Conservation (phyloP, 768 basidiomycete genomes). For the Suillus brevipes region DNA sequence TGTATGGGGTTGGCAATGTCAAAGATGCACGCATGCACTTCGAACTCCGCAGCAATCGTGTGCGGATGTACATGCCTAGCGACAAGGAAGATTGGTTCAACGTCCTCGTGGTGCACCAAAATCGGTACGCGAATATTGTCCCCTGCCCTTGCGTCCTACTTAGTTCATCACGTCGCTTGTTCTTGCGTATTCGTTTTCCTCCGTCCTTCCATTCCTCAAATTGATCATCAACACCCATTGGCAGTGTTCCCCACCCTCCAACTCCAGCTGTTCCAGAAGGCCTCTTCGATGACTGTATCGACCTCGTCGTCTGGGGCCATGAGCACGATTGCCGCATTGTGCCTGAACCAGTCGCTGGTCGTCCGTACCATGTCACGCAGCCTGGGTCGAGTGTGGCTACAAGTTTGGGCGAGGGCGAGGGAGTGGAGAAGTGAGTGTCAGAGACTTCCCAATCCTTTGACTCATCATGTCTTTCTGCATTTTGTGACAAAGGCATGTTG, state of each 20-base stretch:
- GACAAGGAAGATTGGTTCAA: constrained; percentile 96
- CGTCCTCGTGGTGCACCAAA: constrained; percentile 90
- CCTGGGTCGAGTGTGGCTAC: constrained; percentile 96
- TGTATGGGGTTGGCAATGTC: constrained; percentile 96
- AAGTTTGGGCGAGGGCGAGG: constrained; percentile 89
- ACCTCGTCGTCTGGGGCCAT: constrained; percentile 97
- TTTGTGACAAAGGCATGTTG: constrained; percentile 70
- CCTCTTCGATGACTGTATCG: constrained; percentile 94
- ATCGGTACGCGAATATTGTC: constrained; percentile 56
- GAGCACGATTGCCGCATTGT: constrained; percentile 96
- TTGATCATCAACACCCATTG: constrained; percentile 1
- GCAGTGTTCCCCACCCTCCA: constrained; percentile 90
- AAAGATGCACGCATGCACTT: constrained; percentile 97
- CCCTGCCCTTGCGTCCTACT: background rate
- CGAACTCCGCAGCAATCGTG: constrained; percentile 89
- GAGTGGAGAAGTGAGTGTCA: constrained; percentile 74
- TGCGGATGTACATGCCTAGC: constrained; percentile 94
- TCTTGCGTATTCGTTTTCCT: background rate
- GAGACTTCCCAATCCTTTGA: background rate
- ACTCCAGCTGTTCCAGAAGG: constrained; percentile 95
- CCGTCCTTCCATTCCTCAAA: background rate
- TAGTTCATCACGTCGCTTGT: background rate
- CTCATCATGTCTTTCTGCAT: background rate
- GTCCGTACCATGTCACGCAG: constrained; percentile 89
- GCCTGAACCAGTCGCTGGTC: constrained; percentile 89